Percentiles rank a stretch among this genome's conserved stretches.
These are phyloP conservation scores for Colletotrichum caudatum DNA, from an alignment of 2,329 filamentous ascomycete species.

Conservation along the genomic window DNA sequence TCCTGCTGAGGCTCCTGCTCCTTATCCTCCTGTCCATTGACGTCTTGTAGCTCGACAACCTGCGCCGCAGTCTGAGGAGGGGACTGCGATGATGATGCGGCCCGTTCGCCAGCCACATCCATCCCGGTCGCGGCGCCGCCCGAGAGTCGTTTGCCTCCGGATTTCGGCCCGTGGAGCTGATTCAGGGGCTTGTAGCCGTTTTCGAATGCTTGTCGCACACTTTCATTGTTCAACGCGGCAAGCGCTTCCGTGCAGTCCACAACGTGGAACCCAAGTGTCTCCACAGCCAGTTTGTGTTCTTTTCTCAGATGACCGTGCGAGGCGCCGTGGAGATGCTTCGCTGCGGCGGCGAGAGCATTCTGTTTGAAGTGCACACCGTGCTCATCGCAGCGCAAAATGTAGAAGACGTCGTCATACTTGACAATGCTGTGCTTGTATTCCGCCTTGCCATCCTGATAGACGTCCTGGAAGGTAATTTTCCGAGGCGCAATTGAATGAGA, in stretches of 20 bases:
- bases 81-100: neutral
- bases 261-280: slow-evolving; percentile 41
- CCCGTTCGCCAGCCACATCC: neutral
- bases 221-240: slow-evolving; percentile 39
- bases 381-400: slow-evolving; percentile 44
- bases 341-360: slow-evolving; percentile 38
- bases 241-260: slow-evolving; percentile 39
- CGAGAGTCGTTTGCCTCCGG: slow-evolving; percentile 36
- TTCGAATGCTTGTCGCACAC: slow-evolving; percentile 38
- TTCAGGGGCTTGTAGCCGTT: slow-evolving; percentile 42
- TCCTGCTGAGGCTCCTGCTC: neutral
- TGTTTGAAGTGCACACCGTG: slow-evolving; percentile 43
- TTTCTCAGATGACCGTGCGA: slow-evolving; percentile 39
- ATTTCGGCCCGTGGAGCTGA: slow-evolving; percentile 36
- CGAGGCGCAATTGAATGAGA: slow-evolving; percentile 17
- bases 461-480: slow-evolving; percentile 43
- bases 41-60: neutral
- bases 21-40: neutral
- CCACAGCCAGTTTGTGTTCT: slow-evolving; percentile 32
- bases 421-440: slow-evolving; percentile 43
- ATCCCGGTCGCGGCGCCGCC: neutral
- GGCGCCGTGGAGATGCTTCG: slow-evolving; percentile 41
- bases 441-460: slow-evolving; percentile 43
- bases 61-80: neutral
- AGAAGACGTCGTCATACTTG: slow-evolving; percentile 39